Conservation (phyloP, 1,284 basidiomycete species). For the Tausonia pullulans region DNA sequence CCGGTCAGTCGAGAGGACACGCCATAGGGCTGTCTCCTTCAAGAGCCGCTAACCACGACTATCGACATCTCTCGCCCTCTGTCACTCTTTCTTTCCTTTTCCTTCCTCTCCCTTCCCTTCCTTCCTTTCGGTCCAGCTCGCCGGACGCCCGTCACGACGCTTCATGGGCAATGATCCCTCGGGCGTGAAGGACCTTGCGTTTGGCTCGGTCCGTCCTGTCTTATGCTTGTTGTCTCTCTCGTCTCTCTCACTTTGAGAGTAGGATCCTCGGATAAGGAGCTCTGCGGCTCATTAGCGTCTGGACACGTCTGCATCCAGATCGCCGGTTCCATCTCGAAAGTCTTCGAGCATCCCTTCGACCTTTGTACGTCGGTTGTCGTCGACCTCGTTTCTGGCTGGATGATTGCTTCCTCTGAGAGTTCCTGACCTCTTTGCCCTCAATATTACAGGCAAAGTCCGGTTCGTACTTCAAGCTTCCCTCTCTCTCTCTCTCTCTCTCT, state of each 20-base stretch:
- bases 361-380: constrained; percentile 39
- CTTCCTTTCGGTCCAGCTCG: not conserved
- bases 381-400: not conserved
- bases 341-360: constrained; percentile 79
- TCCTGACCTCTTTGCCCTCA: not conserved
- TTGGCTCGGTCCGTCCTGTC: constrained; percentile 35
- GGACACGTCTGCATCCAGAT: constrained; percentile 32
- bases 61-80: too few species aligned
- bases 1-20: not conserved
- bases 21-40: not conserved
- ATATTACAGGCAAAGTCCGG: constrained; percentile 1
- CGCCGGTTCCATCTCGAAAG: constrained; percentile 69
- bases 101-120: not conserved
- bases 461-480: not conserved
- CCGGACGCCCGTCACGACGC: not conserved
- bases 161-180: not conserved
- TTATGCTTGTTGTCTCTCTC: constrained; percentile 13
- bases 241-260: not conserved
- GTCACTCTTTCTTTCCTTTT: not conserved
- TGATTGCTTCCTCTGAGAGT: not conserved
- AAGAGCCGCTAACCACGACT: too few species aligned
- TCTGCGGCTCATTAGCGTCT: too few species aligned
- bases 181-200: constrained; percentile 36
- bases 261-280: too few species aligned
- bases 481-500: constrained; percentile 3